phyloP scores from a whole-genome alignment of 352 stramenopile genomes.

The Phytopythium boreale region DNA sequence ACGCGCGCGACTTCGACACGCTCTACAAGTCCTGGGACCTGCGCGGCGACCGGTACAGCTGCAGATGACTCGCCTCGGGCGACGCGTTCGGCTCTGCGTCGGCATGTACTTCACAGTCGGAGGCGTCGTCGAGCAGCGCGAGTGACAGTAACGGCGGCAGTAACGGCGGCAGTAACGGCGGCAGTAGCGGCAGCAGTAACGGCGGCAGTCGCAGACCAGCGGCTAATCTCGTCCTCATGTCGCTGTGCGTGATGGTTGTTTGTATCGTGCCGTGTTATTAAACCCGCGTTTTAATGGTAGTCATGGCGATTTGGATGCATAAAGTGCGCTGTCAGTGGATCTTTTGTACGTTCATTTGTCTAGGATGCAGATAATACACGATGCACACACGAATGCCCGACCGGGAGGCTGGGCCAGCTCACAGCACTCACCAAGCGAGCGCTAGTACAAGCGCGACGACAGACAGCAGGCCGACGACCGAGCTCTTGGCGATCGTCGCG shows the following conservation, averaged over 20 bases:
- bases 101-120: not conserved
- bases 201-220: not conserved
- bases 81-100: not conserved
- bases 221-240: not conserved
- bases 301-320: not conserved
- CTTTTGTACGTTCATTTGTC: not conserved
- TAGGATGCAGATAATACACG: not conserved
- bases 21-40: constrained; percentile 34
- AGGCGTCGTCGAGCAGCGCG: not conserved
- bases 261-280: not conserved
- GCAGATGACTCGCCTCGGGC: constrained; percentile 12
- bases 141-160: not conserved
- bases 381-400: not conserved
- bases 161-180: not conserved
- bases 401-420: too few species aligned
- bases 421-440: not conserved
- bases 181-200: not conserved
- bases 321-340: not conserved
- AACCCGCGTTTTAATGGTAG: too few species aligned
- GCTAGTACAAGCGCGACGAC: too few species aligned
- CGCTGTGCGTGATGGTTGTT: not conserved
- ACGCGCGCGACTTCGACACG: constrained; percentile 34
- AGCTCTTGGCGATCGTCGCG: not conserved
- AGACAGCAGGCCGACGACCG: not conserved
- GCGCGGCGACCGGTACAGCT: constrained; percentile 32